Evolutionary conservation across 2,329 filamentous ascomycete species (phyloP), one percentile per base, ranked within the genome.

Genomic region (Epichloe baconii): DNA sequence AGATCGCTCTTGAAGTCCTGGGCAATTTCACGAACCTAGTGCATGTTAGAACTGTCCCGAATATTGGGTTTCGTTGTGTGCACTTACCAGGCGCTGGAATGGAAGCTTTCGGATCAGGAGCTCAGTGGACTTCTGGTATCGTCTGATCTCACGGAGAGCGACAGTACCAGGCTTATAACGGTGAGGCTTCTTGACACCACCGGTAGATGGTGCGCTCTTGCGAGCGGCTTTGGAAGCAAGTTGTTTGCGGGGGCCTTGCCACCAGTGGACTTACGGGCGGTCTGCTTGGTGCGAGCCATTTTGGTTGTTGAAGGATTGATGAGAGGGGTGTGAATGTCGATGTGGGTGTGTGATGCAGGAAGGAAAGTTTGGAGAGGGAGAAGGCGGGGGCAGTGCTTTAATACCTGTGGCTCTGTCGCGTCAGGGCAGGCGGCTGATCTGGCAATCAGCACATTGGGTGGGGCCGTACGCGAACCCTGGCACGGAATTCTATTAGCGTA

Each of bases 111-210:
- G 84, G 74, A 98, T 89, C 63, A 98, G 77, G 48, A 98, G 83
- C 76, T 97, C 90, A 48, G 91, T 96, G 58, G 85, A 88, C 78
- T 95, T 95, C 78, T 97, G 91, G 79, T 97, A 97, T 68, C 87
- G 86, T 79, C 91, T 86, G 66, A 98, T 98, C 78, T 98, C 93
- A 81, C 89, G 88, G 65, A 97, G 86, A 80, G 91, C 91, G 75
- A 95, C 86, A 68, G 93, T 95, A 80, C 85, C 86, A 67, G 86
- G 86, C 86, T 89, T 90, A 72, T 90, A 75, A 67, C 86, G 80
- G 77, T 90, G 86, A 74, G 87, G 87, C 86, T 93, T 93, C 86
- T 93, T 93, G 82, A 91, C 86, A 83, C 86, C 86, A 66, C 91
- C 93, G 71, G 93, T 97, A 57, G 89, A 95, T 63, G 93, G 93